Base-by-base conservation (phyloP, 768 basidiomycete species). In the Amanita molliuscula region DNA sequence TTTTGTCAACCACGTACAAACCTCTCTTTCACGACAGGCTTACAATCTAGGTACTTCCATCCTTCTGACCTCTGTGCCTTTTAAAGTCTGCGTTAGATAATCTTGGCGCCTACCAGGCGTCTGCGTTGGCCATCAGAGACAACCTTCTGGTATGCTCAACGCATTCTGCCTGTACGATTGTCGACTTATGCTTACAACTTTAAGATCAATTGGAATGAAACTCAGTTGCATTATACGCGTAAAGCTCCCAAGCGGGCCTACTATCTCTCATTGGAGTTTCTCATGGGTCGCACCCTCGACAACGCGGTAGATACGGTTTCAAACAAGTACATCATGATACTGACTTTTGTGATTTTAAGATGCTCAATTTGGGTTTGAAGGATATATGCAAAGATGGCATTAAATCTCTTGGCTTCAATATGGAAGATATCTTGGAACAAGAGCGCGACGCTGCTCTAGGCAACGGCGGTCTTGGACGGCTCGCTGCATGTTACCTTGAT, bases 401-500 rank as follows among this genome's bases (percentile, higher is more conserved):
- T 47, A 60, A 79, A 21, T 71, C 79, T 53, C 87, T 99, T 54
- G 95, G 96, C 2, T 99, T 97, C 70, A 80, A 72, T 61, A 76
- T 94, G 54, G 91, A 93, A 64, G 91, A 94, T 58, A 67, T 94
- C 40, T 70, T 96, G 46, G 87, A 84, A 41, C 73, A 84, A 59
- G 95, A 98, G 64, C 83, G 94, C 44, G 96, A 99, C 60, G 93
- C 95, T 1, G 95, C 81, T 6, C 76, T 97, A 9, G 96, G 95
- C 4, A 96, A 97, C 63, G 94, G 94, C 55, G 95, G 95, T 51
- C 77, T 97, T 7, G 95, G 96, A 0, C 88, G 95, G 26, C 79
- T 99, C 40, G 96, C 96, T 0, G 95, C 96, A 0, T 99, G 96
- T 69, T 99, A 97, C 63, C 80, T 96, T 47, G 94, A 97, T 61